Base-by-base conservation (phyloP, 257 asterid genomes). In the Thymus mandschuricus region DNA sequence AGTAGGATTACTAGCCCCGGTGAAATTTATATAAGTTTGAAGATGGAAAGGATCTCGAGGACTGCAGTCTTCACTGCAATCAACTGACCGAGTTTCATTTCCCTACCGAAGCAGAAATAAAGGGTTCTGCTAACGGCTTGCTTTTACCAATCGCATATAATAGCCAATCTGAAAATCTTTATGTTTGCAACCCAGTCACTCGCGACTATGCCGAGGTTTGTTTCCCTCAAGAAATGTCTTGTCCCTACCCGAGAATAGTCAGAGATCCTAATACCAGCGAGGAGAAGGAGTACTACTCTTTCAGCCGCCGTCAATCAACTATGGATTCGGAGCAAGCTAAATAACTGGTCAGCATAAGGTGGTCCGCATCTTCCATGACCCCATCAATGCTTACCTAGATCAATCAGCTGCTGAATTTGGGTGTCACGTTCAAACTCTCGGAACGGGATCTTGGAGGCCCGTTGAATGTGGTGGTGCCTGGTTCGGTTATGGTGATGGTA, bases 291-390 rank as follows among this genome's bases (percentile, higher is more conserved):
- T 21, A 21, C 21, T 21, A 21, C 21, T 21, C 21, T 21, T 21
- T 21, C 21, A 21, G 21, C 21, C 21, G 21, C 21, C 21, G 21
- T 31, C 30, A 6, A 66, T 66, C 34, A 61, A 74, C 0, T 80
- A 78, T 5, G 89, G 92, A 55, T 80, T 86, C 9, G 89, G 92
- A 3, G 69, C 52, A 10, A 80, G 84, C 73, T 30, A 41, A 28
- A n/a, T 11, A 10, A 73, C 44, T 10, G 72, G 74, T n/a, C 64
- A 75, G 8, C 59, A 78, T 45, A 82, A 82, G 40, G 59, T 78
- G 43, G 86, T 78, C 8, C 12, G 72, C 64, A 64, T 72, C 64
- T 72, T 31, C 6, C 72, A 72, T 0, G 77, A 68, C 2, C 38
- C 31, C 10, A 50, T 41, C 4, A 45, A 31, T 4, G 65, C 28